Conservation (phyloP, 2,329 filamentous ascomycete genomes). For the Verticillium nubilum region DNA sequence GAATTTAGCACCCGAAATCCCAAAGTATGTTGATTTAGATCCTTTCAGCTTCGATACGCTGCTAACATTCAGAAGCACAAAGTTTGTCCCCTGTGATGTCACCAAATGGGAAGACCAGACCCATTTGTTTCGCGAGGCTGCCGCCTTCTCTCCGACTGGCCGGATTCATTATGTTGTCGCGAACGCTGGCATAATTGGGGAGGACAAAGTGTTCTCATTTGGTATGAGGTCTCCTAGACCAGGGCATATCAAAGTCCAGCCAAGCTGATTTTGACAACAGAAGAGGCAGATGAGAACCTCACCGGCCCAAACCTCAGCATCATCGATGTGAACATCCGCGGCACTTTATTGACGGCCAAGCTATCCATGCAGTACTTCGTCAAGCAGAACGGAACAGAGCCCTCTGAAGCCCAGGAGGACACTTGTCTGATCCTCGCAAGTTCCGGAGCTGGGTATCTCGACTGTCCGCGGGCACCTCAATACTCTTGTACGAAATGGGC, state of each 20-base stretch:
- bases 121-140: constrained; percentile 31
- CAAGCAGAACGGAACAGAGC: constrained; percentile 24
- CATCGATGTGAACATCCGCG: constrained; percentile 32
- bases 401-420: constrained; percentile 29
- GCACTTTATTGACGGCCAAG: constrained; percentile 38
- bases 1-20: not conserved
- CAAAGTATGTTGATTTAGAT: not conserved
- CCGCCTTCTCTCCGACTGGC: constrained; percentile 28
- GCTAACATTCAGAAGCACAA: constrained; percentile 5
- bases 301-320: constrained; percentile 35
- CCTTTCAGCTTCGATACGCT: not conserved
- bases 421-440: constrained; percentile 43
- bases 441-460: constrained; percentile 40
- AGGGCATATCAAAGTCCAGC: not conserved
- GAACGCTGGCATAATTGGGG: constrained; percentile 36
- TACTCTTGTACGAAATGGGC: constrained; percentile 39
- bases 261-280: not conserved
- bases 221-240: too few species aligned
- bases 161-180: constrained; percentile 39
- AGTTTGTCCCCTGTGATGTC: constrained; percentile 36
- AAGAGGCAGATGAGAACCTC: constrained; percentile 10
- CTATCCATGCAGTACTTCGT: constrained; percentile 41
- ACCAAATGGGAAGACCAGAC: constrained; percentile 36
- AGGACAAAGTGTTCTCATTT: constrained; percentile 21
- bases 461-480: constrained; percentile 33